Base-by-base conservation (phyloP, 2,329 filamentous ascomycete genomes). In the Hortaea werneckii region DNA sequence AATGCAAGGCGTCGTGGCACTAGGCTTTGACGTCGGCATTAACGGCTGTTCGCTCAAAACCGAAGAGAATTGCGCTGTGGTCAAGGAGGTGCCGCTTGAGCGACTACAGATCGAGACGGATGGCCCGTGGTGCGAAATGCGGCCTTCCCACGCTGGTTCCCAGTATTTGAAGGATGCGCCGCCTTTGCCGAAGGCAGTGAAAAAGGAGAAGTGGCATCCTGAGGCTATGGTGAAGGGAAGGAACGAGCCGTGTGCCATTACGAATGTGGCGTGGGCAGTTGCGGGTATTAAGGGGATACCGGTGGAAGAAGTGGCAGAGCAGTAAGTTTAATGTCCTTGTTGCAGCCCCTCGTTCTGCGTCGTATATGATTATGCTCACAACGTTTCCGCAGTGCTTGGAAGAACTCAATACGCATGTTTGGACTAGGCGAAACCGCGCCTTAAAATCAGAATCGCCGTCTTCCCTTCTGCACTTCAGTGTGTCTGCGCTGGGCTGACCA, bases 1-100 rank as follows among this genome's bases (percentile, higher is more conserved):
- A 67, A 90, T 95, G 83, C 70, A 76, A 46, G 79, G 86, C 53
- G 70, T 96, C 45, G 80, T 94, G 56, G 80, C 79, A 1, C 65
- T 94, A 40, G 90, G 89, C 0, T 77, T 95, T 44, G 83, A 95
- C 66, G 82, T 98, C 50, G 90, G 92, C 12, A 79, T 95, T 50
- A 98, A 98, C 61, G 92, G 92, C 4, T 98, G 92, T 66, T 94
- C 86, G 58, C 78, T 98, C 72, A 98, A 96, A 74, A 96, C 87
- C 5, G 82, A 77, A 8, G 87, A 95, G 62, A 98, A 96, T 58
- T 78, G 94, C 37, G 82, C 78, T 10, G 89, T 95, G 2, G 87
- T 95, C 9, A 80, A 76, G 51, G 78, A 83, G 49, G 80, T 96
- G 37, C 84, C 82, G 8, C 70, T 98, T 8, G 80, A 89, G 46